Percentiles rank a stretch among this genome's conserved stretches.
phyloP scores from a whole-genome alignment of 805 yeast species.

The Metschnikowia matae region DNA sequence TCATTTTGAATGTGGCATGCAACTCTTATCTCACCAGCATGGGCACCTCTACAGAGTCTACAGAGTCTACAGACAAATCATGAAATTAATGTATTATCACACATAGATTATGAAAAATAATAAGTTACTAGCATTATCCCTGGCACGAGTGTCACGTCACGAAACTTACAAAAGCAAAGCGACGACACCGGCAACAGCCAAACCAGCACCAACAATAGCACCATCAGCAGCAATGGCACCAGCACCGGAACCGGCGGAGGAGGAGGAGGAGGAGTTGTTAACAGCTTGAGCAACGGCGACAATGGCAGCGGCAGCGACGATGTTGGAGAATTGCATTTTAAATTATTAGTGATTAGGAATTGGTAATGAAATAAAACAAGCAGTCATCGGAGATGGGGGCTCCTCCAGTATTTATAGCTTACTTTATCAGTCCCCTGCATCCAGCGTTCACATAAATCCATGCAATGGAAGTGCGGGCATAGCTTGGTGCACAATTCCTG shows the following conservation, averaged over 20 bases:
- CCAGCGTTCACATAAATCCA: neutral
- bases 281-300: slow-evolving; percentile 23
- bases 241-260: slow-evolving; percentile 14
- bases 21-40: no score
- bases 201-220: slow-evolving; percentile 17
- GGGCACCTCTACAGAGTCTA: neutral
- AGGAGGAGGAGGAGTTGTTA: slow-evolving; percentile 17
- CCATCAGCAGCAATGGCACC: slow-evolving; percentile 14
- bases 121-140: neutral
- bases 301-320: slow-evolving; percentile 16
- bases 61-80: neutral
- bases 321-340: slow-evolving; percentile 21
- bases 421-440: slow-evolving; percentile 1
- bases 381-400: neutral
- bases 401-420: neutral
- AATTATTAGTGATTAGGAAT: neutral
- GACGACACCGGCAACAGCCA: slow-evolving; percentile 19
- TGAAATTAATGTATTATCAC: neutral
- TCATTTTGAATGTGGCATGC: neutral
- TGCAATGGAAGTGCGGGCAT: slow-evolving; percentile 6
- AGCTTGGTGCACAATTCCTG: neutral
- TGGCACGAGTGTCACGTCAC: neutral
- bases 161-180: slow-evolving; percentile 16
- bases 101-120: neutral
- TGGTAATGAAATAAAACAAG: neutral